Percentiles rank a stretch among this genome's conserved stretches.
Evolutionary conservation across 306 rosid species (phyloP).

Genomic region (Cicer chorassanicum): DNA sequence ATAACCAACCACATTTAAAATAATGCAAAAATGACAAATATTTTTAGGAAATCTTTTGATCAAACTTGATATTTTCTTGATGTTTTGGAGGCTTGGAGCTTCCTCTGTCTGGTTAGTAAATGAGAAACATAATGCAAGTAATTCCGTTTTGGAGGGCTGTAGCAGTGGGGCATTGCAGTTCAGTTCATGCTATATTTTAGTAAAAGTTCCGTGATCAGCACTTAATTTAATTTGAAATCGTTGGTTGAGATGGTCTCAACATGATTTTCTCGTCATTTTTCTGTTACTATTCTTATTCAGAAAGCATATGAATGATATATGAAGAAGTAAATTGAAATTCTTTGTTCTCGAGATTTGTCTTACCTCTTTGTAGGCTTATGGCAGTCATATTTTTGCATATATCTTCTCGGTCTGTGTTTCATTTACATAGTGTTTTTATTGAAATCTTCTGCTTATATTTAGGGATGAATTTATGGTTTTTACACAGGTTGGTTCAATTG

Average conservation of each 20-base stretch:
- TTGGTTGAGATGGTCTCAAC: neutral
- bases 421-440: neutral
- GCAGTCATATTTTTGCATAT: conserved; percentile 15
- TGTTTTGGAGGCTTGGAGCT: too few relatives aligned
- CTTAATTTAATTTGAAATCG: conserved; percentile 26
- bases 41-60: too few relatives aligned
- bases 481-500: conserved; percentile 89
- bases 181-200: neutral
- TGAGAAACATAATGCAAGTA: neutral
- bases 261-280: conserved; percentile 17
- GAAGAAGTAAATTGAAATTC: conserved; percentile 16
- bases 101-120: neutral
- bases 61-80: too few relatives aligned
- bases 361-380: conserved; percentile 1
- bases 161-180: neutral
- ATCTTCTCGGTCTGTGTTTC: neutral
- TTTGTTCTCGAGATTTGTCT: conserved; percentile 9
- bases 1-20: neutral
- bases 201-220: neutral
- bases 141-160: neutral
- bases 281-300: conserved; percentile 2
- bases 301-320: neutral
- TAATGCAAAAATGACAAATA: too few relatives aligned
- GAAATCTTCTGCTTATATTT: conserved; percentile 1
- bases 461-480: conserved; percentile 29